Base-by-base conservation (phyloP, 768 basidiomycete genomes). In the Dendrothele bispora region DNA sequence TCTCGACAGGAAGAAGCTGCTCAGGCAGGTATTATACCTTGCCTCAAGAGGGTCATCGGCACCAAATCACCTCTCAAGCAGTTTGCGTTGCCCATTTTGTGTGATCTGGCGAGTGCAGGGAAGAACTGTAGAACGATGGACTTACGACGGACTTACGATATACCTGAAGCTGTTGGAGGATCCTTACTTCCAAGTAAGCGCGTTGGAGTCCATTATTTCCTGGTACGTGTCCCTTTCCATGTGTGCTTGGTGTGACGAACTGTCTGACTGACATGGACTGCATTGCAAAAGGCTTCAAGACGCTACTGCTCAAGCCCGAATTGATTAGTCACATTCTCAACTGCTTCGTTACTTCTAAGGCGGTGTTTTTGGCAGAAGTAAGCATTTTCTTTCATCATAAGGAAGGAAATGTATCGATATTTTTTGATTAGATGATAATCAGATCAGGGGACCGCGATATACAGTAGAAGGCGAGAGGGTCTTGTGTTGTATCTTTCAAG, bases 261-360 rank as follows among this genome's bases (percentile, higher is more conserved):
- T n/a, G n/a, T n/a, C n/a, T n/a, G n/a, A n/a, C n/a, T n/a, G n/a
- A n/a, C n/a, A n/a, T n/a, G n/a, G n/a, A n/a, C n/a, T n/a, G n/a
- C n/a, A n/a, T n/a, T n/a, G n/a, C n/a, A n/a, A n/a, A n/a, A 94
- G 91, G 93, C 71, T 98, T 28, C 90, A 94, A 72, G 97, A 98
- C 58, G 97, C 98, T 67, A 91, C 90, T 1, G 84, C 91, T 87
- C 27, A 87, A 89, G 57, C 65, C 74, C 2, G 72, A 74, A 11
- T 72, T 88, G 1, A 65, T 91, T 15, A 84, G 89, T 0, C 73
- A 80, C 0, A 69, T 95, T 14, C 75, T 94, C 27, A 78, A 75
- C 34, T 88, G 89, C 62, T 95, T 95, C 65, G 83, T 89, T 52
- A 75, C 80, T 1, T 84, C 91, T 24, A 94, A 95, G 66, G 85